Percentiles rank a stretch among this genome's conserved stretches.
Conservation (phyloP, 2,329 filamentous ascomycete species). For the Alternaria alternata region DNA sequence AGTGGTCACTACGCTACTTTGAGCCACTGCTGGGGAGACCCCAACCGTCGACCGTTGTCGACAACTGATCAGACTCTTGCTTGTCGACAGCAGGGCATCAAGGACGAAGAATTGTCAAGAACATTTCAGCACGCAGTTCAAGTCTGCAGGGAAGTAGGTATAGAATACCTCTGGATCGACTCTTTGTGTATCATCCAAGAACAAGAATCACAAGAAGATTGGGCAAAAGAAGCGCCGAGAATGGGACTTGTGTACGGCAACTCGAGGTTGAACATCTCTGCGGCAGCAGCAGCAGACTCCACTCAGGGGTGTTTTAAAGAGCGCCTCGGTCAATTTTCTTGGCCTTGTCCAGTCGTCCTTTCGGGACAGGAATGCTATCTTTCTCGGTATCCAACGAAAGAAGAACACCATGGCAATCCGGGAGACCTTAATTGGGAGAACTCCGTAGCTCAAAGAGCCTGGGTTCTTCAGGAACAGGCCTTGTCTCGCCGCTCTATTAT, state of each 20-base stretch:
- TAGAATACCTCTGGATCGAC: not conserved
- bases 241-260: not conserved
- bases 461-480: too few relatives aligned
- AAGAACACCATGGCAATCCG: fast-evolving
- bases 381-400: too few relatives aligned
- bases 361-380: too few relatives aligned
- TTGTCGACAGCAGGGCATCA: not conserved
- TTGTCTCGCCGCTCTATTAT: too few relatives aligned
- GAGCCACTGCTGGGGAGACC: not conserved
- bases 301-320: too few relatives aligned
- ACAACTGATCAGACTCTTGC: not conserved
- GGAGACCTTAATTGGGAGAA: fast-evolving
- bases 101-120: not conserved
- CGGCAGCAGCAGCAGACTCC: too few relatives aligned
- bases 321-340: too few relatives aligned
- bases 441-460: fast-evolving
- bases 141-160: not conserved
- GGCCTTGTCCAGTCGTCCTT: too few relatives aligned
- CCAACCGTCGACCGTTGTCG: not conserved
- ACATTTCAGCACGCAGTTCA: not conserved
- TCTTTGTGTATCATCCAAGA: not conserved
- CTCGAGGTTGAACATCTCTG: not conserved
- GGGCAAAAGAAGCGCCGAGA: not conserved
- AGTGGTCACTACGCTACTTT: not conserved
- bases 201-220: not conserved